Base-by-base conservation (phyloP, 2,329 filamentous ascomycete genomes). In the Cladosporium sp. region DNA sequence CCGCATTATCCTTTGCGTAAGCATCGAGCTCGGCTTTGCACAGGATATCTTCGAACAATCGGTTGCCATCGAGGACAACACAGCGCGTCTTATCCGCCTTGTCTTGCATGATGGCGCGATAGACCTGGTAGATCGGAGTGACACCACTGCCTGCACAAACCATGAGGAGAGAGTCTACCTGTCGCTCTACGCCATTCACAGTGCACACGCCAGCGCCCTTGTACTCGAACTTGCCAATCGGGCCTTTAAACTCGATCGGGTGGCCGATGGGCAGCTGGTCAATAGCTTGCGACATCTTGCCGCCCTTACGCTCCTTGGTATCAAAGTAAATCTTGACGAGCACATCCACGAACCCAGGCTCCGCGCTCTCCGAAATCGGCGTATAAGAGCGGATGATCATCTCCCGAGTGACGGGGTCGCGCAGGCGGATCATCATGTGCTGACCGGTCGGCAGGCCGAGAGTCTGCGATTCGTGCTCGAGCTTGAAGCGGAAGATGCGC, bases 121-220 rank as follows among this genome's bases (percentile, higher is more conserved):
- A 81, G 3, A 96, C 91, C 74, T 95, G 91, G 75, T 89, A 95
- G 69, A 97, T 91, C 0, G 93, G 93, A n/a, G 93, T 97, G 73
- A 97, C 90, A 0, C 93, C 93, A n/a, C 87, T 92, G 6, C 93
- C 93, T 15, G 86, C 93, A 72, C 92, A 95, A 36, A 97, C 88
- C 92, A 97, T 96, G 74, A 91, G 82, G 77, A 97, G 92, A 14
- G 84, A 85, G 62, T 84, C 85, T 1, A 96, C 85, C 0, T 72
- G 78, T 11, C 88, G 81, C 66, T 82, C 76, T 24, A 81, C 83
- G 0, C 85, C 85, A 36, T 86, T 86, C 51, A 96, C 79, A 0
- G 80, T 74, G 72, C 90, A 92, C 1, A 78, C 69, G 0, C 93
- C 92, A 0, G 81, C 78, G 0, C 91, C 90, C 0, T 89, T 80